Evolutionary conservation across 1,284 basidiomycete species (phyloP).

Genomic region (Austropuccinia psidii): DNA sequence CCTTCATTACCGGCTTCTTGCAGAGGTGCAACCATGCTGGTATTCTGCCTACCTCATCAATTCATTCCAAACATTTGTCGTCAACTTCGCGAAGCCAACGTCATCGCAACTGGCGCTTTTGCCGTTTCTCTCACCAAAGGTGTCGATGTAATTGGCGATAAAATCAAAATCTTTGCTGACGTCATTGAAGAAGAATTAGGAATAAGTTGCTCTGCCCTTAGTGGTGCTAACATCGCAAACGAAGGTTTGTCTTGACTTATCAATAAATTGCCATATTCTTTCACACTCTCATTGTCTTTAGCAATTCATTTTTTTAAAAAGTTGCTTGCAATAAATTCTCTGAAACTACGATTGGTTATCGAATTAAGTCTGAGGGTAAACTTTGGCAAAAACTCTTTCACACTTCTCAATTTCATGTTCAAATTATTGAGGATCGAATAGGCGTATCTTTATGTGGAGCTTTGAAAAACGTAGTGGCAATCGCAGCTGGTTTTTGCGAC

Average conservation of each 20-base stretch:
- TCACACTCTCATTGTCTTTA: neutral
- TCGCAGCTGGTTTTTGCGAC: slow-evolving; percentile 55
- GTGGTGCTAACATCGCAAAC: slow-evolving; percentile 57
- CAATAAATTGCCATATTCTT: slow-evolving; percentile 36
- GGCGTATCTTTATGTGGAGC: slow-evolving; percentile 57
- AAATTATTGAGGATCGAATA: slow-evolving; percentile 54
- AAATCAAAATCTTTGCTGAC: slow-evolving; percentile 56
- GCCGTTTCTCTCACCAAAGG: slow-evolving; percentile 44
- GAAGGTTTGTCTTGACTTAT: too few species aligned
- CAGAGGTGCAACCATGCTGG: slow-evolving; percentile 49
- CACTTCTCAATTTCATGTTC: slow-evolving; percentile 53
- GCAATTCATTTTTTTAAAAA: neutral
- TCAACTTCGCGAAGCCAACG: slow-evolving; percentile 37
- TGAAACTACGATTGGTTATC: slow-evolving; percentile 56
- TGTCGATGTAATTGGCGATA: slow-evolving; percentile 52
- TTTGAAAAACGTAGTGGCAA: slow-evolving; percentile 56
- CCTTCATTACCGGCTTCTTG: slow-evolving; percentile 49
- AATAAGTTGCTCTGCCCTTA: slow-evolving; percentile 53
- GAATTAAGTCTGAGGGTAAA: slow-evolving; percentile 50
- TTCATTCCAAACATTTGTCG: slow-evolving; percentile 34
- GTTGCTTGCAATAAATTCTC: slow-evolving; percentile 45
- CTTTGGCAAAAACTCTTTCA: slow-evolving; percentile 52
- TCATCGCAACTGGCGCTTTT: slow-evolving; percentile 4
- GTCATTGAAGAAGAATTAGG: slow-evolving; percentile 54
- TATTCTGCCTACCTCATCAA: slow-evolving; percentile 53